These are phyloP conservation scores for Marchantia paleacea DNA, from an alignment of 225 moss, liverwort and hornwort genomes.

Conservation along the genomic window DNA sequence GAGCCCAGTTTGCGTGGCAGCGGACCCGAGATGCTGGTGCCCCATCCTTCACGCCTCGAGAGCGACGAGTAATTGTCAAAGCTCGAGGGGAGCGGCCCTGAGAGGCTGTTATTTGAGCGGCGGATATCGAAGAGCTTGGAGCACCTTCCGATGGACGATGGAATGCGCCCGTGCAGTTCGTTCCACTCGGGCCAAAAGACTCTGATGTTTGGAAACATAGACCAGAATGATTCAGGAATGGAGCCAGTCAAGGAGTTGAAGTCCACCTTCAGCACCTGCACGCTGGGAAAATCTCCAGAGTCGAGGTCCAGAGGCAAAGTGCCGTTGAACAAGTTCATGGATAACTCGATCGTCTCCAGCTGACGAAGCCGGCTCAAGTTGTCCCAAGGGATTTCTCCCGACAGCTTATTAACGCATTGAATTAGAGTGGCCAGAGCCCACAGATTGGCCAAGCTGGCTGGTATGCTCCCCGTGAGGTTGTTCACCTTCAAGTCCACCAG, in stretches of 20 bases:
- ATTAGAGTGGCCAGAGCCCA: not conserved
- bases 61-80: not conserved
- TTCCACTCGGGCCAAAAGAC: not conserved
- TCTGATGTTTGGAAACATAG: not conserved
- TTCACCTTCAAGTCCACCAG: conserved; percentile 21
- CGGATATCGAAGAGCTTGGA: not conserved
- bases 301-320: conserved; percentile 12
- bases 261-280: no score
- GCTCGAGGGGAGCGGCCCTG: not conserved
- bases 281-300: no score
- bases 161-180: not conserved
- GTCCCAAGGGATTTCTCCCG: not conserved
- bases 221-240: not conserved
- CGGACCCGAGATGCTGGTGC: not conserved
- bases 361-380: conserved; percentile 2
- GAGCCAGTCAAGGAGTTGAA: not conserved
- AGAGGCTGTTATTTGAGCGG: not conserved
- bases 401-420: not conserved
- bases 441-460: conserved; percentile 23
- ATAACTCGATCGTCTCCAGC: conserved; percentile 4
- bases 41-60: not conserved
- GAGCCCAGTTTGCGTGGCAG: not conserved
- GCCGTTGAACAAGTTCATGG: not conserved
- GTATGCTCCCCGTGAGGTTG: conserved; percentile 38
- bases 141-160: not conserved